Evolutionary conservation across 306 rosid genomes (phyloP), one percentile per base, ranked within the genome.

Genomic region (Dalbergia cochinchinensis): DNA sequence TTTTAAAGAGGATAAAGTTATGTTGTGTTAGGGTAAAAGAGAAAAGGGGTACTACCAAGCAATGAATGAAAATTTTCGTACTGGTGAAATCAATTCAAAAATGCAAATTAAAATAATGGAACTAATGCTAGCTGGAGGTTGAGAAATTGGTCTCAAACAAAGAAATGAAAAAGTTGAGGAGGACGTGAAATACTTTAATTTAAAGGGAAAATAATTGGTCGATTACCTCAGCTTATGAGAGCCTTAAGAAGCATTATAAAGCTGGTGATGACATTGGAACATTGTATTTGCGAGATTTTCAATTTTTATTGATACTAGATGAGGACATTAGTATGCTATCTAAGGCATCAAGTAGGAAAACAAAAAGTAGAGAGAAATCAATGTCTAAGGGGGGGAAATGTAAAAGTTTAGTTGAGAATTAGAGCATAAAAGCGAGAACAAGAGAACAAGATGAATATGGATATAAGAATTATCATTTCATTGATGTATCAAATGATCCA

Each of bases 401-500:
- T 10, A 14, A 47, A 4, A 4, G 1, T 47, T 13, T 11, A 47
- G 13, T 10, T 2, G 14, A 5, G 53, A 47, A 47, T 10, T 13
- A 14, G 4, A 47, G 14, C 11, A n/a, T 80, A 57, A 88, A 88
- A 60, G 76, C 94, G 1, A 89, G 93, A 95, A 86, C 7, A 83
- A 80, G 87, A 83, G 10, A 42, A 57, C 91, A 86, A 80, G 74
- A 76, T 37, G 85, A 86, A 80, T 81, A 83, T 64, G 85, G 70
- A 22, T 33, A 73, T 39, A 16, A 66, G 50, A 87, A 83, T 26
- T 86, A 78, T 74, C 81, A 77, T 79, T 66, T 54, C 3, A 71
- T 90, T 60, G 86, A 82, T 79, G 86, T 82, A 61, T 45, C 79
- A 14, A 76, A 82, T 71, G 94, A 92, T 78, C 88, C 92, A 19